A percentile compares a stretch with the other conserved stretches of the same genome.
Conservation (phyloP, 768 basidiomycete genomes). For the Aureoboletus auriporus region DNA sequence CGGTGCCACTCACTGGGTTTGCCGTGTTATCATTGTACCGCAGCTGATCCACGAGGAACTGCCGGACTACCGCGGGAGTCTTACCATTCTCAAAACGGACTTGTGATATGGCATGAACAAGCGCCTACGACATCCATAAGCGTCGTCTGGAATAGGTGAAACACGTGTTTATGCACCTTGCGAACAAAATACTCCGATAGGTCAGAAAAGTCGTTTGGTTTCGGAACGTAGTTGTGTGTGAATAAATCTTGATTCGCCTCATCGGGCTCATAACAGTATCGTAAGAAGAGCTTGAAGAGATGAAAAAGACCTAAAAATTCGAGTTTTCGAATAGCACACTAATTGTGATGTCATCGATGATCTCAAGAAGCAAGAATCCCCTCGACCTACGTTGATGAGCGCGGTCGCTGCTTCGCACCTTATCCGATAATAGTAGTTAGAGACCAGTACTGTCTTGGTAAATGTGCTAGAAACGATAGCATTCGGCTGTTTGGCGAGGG, state of each 20-base stretch:
- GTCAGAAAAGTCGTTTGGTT: constrained; percentile 92
- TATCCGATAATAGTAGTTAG: constrained; percentile 94
- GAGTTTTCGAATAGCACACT: constrained; percentile 82
- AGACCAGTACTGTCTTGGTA: constrained; percentile 89
- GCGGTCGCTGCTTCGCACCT: constrained; percentile 92
- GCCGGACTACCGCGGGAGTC: constrained; percentile 79
- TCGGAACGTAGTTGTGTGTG: constrained; percentile 84
- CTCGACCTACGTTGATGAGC: constrained; percentile 64
- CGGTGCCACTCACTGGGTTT: constrained; percentile 60
- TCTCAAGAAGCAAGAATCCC: constrained; percentile 2
- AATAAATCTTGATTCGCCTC: constrained; percentile 81
- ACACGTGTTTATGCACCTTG: constrained; percentile 51
- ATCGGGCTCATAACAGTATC: constrained; percentile 87
- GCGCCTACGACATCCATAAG: constrained; percentile 42
- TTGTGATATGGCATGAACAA: constrained; percentile 79
- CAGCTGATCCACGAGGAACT: constrained; percentile 89
- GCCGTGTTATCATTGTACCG: constrained; percentile 93
- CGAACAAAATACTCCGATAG: constrained; percentile 91
- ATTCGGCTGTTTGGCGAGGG: constrained; percentile 75
- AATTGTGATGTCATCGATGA: constrained; percentile 11
- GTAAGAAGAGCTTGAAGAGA: constrained; percentile 90
- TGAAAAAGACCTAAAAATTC: constrained; percentile 93
- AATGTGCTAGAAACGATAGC: constrained; percentile 87
- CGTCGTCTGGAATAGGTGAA: not conserved
- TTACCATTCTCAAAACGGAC: constrained; percentile 86